Evolutionary conservation across 805 yeast genomes (phyloP).

Genomic region (Cyberlindnera veronae): DNA sequence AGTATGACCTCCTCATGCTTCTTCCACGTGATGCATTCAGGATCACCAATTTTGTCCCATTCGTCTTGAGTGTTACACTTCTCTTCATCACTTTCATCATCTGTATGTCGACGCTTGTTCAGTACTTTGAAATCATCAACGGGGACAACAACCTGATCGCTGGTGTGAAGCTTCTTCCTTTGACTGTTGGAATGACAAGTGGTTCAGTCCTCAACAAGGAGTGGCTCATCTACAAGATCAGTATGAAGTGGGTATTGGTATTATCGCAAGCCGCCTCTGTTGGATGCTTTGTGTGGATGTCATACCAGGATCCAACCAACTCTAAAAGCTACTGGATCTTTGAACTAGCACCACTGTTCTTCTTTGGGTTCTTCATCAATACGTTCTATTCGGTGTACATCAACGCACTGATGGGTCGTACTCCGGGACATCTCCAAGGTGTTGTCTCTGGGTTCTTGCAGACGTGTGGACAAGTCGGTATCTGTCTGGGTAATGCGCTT

Average conservation of each 20-base stretch:
- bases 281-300: constrained; percentile 19
- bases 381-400: constrained; percentile 34
- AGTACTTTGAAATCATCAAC: constrained; percentile 29
- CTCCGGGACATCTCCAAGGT: constrained; percentile 39
- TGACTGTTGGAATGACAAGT: constrained; percentile 29
- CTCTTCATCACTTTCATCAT: constrained; percentile 23
- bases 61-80: constrained; percentile 21
- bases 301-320: constrained; percentile 18
- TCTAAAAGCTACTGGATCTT: constrained; percentile 29
- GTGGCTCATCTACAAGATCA: constrained; percentile 16
- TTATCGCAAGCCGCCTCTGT: neutral
- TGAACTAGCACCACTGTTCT: constrained; percentile 23
- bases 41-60: constrained; percentile 27
- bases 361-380: constrained; percentile 28
- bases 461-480: constrained; percentile 35
- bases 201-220: constrained; percentile 29
- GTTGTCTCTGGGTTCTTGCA: constrained; percentile 35
- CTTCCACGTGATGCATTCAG: constrained; percentile 30
- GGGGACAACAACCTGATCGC: constrained; percentile 32
- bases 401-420: constrained; percentile 29
- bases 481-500: constrained; percentile 29
- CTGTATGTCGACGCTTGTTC: constrained; percentile 18
- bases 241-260: constrained; percentile 25
- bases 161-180: constrained; percentile 35
- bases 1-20: constrained; percentile 19